phyloP scores from a whole-genome alignment of 768 basidiomycete species.

The Rhizopogon vesiculosus region DNA sequence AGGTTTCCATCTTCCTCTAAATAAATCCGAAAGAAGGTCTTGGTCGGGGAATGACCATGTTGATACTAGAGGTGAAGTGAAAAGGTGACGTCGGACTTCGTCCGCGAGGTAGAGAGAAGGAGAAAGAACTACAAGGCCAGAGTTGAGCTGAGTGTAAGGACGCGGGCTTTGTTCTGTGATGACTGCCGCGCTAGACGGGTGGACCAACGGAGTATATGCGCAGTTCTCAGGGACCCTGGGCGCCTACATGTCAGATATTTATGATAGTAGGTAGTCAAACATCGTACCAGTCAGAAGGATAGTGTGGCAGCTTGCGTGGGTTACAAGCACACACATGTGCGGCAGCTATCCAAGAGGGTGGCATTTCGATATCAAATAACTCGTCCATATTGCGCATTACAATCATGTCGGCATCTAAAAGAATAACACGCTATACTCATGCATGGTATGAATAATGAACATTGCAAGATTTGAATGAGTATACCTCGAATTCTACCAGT shows the following conservation, averaged over 20 bases:
- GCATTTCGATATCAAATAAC: conserved; percentile 49
- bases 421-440: conserved; percentile 57
- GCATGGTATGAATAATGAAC: conserved; percentile 2
- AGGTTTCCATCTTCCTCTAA: conserved; percentile 73
- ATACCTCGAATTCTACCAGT: conserved; percentile 61
- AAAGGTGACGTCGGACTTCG: conserved; percentile 40
- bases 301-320: conserved; percentile 77
- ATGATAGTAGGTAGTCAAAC: background rate
- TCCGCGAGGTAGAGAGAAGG: conserved; percentile 60
- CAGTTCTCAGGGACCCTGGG: conserved; percentile 91
- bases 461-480: conserved; percentile 11
- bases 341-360: conserved; percentile 76
- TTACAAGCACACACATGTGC: conserved; percentile 94
- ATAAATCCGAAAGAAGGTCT: conserved; percentile 80
- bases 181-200: conserved; percentile 42
- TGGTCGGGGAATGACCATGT: conserved; percentile 85
- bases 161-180: conserved; percentile 50
- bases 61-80: conserved; percentile 45
- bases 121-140: conserved; percentile 79
- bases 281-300: conserved; percentile 81
- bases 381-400: conserved; percentile 82
- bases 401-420: conserved; percentile 89
- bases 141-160: conserved; percentile 83
- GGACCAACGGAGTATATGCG: conserved; percentile 56
- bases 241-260: background rate